Conservation (phyloP, 805 yeast genomes). For the Phaffomyces antillensis region DNA sequence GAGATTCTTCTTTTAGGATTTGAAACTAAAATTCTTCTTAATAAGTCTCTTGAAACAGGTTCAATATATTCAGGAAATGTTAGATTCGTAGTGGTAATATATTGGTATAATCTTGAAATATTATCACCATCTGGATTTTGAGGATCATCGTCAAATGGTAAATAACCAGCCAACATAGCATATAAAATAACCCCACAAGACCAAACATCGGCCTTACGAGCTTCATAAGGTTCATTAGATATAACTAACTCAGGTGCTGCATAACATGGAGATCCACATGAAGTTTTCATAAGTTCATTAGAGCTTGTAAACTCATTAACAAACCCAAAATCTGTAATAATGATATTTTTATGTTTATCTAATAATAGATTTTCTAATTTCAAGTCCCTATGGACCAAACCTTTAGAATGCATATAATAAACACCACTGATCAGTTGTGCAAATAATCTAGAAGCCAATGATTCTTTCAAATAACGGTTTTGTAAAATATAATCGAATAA, state of each 20-base stretch:
- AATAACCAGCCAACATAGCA: slow-evolving; percentile 95
- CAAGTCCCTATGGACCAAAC: slow-evolving; percentile 65
- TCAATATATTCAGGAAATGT: slow-evolving; percentile 93
- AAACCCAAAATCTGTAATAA: slow-evolving; percentile 76
- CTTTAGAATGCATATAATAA: slow-evolving; percentile 68
- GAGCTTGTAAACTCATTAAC: slow-evolving; percentile 67
- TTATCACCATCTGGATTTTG: slow-evolving; percentile 95
- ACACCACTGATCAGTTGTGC: slow-evolving; percentile 94
- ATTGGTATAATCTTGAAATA: slow-evolving; percentile 82
- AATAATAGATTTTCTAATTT: slow-evolving; percentile 66
- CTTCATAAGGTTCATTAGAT: slow-evolving; percentile 80
- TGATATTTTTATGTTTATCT: slow-evolving; percentile 51
- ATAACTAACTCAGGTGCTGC: slow-evolving; percentile 97
- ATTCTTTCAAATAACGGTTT: slow-evolving; percentile 81
- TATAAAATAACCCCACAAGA: slow-evolving; percentile 91
- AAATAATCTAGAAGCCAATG: slow-evolving; percentile 78
- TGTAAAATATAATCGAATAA: slow-evolving; percentile 86
- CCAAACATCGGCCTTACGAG: slow-evolving; percentile 94
- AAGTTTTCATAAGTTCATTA: slow-evolving; percentile 82
- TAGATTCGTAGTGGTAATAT: slow-evolving; percentile 84
- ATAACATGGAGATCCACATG: slow-evolving; percentile 97
- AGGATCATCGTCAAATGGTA: slow-evolving; percentile 97
- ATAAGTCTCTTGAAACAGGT: slow-evolving; percentile 84
- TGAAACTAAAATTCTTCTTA: slow-evolving; percentile 77
- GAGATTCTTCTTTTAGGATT: slow-evolving; percentile 74